A percentile compares a stretch with the other conserved stretches of the same genome.
Evolutionary conservation across 176 grass and related monocot species (phyloP).

Genomic region (Oryza glaberrima): DNA sequence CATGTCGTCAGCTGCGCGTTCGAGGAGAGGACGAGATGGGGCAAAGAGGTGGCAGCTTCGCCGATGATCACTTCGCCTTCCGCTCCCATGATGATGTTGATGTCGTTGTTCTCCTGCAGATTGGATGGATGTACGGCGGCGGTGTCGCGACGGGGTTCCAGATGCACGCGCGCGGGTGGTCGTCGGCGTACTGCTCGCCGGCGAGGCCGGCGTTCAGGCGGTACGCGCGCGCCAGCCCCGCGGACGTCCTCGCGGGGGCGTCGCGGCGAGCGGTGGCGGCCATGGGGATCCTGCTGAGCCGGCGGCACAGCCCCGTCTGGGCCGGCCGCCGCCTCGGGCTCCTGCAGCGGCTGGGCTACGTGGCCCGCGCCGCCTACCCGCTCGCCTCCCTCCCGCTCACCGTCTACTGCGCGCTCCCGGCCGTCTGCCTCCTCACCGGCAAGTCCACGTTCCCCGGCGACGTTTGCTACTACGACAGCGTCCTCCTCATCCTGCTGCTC

Average conservation of each 20-base stretch:
- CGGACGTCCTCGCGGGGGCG: conserved; percentile 51
- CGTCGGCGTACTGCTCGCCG: conserved; percentile 65
- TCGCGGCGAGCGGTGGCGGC: conserved; percentile 53
- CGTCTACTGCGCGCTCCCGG: conserved; percentile 65
- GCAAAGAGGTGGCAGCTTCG: conserved; percentile 40
- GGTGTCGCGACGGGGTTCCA: conserved; percentile 52
- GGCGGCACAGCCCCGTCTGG: conserved; percentile 67
- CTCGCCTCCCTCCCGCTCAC: conserved; percentile 61
- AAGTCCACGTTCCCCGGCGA: conserved; percentile 58
- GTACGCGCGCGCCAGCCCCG: conserved; percentile 32
- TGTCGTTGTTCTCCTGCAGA: conserved; percentile 1
- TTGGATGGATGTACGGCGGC: conserved; percentile 65
- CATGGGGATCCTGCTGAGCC: conserved; percentile 55
- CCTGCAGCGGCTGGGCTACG: conserved; percentile 63
- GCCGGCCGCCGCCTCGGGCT: conserved; percentile 40
- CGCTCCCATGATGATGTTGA: not conserved
- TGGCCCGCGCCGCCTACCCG: conserved; percentile 51
- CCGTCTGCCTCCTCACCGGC: conserved; percentile 60
- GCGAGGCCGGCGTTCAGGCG: conserved; percentile 45
- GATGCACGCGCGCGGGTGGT: conserved; percentile 80
- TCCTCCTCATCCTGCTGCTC: conserved; percentile 51
- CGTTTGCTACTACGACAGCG: conserved; percentile 39
- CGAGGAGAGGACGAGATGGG: conserved; percentile 71
- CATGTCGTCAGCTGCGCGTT: conserved; percentile 70
- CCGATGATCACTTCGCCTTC: too few species aligned